A percentile compares a stretch with the other conserved stretches of the same genome.
Evolutionary conservation across 768 basidiomycete species (phyloP).

Genomic region (Suillus tomentosus): DNA sequence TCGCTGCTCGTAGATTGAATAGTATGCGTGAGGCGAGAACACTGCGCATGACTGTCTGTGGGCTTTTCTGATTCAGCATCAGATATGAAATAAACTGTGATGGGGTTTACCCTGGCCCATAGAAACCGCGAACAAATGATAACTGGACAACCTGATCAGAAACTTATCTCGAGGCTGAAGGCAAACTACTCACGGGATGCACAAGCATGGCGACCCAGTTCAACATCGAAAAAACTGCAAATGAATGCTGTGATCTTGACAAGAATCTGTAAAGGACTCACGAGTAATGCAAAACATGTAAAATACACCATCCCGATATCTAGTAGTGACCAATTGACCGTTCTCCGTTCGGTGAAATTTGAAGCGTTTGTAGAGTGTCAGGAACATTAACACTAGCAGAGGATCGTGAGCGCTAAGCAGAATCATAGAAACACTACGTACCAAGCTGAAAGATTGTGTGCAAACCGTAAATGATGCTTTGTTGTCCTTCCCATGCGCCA

Average conservation of each 20-base stretch:
- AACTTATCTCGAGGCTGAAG: background rate
- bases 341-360: background rate
- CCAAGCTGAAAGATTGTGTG: background rate
- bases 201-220: background rate
- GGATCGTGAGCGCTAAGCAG: too few relatives aligned
- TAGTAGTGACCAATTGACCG: background rate
- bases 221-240: background rate
- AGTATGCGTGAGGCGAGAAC: slow-evolving; percentile 14
- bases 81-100: background rate
- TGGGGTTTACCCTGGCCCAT: background rate
- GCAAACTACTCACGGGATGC: background rate
- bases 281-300: background rate
- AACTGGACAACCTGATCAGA: background rate
- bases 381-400: background rate
- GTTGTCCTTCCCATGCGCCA: background rate
- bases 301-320: background rate
- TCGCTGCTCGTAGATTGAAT: slow-evolving; percentile 13
- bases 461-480: background rate
- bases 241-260: background rate
- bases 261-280: background rate
- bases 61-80: background rate
- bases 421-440: background rate
- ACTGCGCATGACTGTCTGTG: slow-evolving; percentile 9
- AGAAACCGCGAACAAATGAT: background rate
- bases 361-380: background rate